A percentile compares a stretch with the other conserved stretches of the same genome.
Conservation (phyloP, 768 basidiomycete species). For the Candolleomyces eurysporus region DNA sequence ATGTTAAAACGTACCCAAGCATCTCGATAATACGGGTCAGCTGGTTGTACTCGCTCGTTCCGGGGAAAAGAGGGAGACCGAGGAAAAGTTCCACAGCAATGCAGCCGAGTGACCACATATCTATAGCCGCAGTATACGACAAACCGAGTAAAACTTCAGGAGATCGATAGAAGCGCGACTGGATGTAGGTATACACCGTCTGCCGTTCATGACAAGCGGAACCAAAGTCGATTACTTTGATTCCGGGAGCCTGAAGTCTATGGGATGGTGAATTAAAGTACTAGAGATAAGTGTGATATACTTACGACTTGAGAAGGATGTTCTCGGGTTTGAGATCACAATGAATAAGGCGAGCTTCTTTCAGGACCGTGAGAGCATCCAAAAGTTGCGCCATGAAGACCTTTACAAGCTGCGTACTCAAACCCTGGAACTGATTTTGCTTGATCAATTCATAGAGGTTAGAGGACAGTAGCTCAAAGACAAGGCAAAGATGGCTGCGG, state of each 20-base stretch:
- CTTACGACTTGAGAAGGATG: slow-evolving; percentile 91
- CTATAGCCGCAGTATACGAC: slow-evolving; percentile 92
- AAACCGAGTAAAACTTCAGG: slow-evolving; percentile 96
- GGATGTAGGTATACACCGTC: slow-evolving; percentile 99
- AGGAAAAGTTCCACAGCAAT: slow-evolving; percentile 98
- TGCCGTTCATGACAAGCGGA: slow-evolving; percentile 98
- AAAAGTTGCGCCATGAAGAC: slow-evolving; percentile 96
- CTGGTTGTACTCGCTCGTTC: slow-evolving; percentile 99
- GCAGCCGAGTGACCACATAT: slow-evolving; percentile 99
- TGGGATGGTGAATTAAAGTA: slow-evolving; percentile 36
- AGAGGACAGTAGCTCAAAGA: slow-evolving; percentile 94
- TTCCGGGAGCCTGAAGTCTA: slow-evolving; percentile 86
- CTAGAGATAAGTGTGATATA: slow-evolving; percentile 10
- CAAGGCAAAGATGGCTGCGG: slow-evolving; percentile 93
- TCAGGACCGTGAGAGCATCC: slow-evolving; percentile 88
- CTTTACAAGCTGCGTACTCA: slow-evolving; percentile 95
- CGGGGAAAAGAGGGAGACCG: slow-evolving; percentile 94
- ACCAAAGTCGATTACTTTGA: slow-evolving; percentile 99
- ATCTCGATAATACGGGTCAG: slow-evolving; percentile 96
- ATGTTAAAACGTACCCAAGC: slow-evolving; percentile 73
- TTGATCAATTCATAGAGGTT: slow-evolving; percentile 99
- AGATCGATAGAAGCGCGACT: slow-evolving; percentile 97
- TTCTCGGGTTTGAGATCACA: slow-evolving; percentile 99
- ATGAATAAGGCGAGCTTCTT: slow-evolving; percentile 94
- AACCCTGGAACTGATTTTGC: slow-evolving; percentile 98